phyloP scores from a whole-genome alignment of 2,329 filamentous ascomycete species.

The Cladosporium colombiae region DNA sequence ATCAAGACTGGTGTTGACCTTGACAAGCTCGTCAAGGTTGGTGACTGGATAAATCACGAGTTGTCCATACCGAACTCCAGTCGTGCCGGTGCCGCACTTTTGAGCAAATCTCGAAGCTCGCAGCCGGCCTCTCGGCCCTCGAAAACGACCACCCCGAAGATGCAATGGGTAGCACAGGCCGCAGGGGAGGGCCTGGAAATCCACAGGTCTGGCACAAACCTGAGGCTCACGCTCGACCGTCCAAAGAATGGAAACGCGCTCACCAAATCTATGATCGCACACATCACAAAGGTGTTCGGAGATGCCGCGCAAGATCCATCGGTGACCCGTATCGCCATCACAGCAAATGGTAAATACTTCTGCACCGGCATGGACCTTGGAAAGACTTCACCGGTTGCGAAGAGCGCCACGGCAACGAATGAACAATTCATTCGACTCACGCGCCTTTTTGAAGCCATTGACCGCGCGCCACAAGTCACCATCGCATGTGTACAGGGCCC shows the following conservation, averaged over 20 bases:
- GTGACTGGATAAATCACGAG: conserved; percentile 31
- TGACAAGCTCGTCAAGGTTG: conserved; percentile 25
- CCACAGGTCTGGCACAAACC: conserved; percentile 16
- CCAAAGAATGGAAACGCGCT: conserved; percentile 27
- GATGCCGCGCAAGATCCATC: conserved; percentile 21
- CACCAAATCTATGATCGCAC: conserved; percentile 25
- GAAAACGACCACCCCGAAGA: neutral
- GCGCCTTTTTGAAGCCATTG: conserved; percentile 25
- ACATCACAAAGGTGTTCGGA: conserved; percentile 23
- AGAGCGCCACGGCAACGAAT: conserved; percentile 17
- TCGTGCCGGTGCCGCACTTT: conserved; percentile 29
- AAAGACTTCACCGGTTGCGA: conserved; percentile 20
- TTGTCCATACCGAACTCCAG: conserved; percentile 28
- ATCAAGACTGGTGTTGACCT: conserved; percentile 32
- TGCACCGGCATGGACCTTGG: conserved; percentile 30
- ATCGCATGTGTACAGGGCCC: conserved; percentile 25
- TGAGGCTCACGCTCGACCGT: conserved; percentile 25
- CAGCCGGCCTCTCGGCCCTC: neutral
- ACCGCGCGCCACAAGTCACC: conserved; percentile 25
- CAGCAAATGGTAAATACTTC: conserved; percentile 27
- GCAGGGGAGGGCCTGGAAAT: conserved; percentile 7
- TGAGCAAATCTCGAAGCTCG: conserved; percentile 19
- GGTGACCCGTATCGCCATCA: conserved; percentile 25
- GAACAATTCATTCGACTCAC: conserved; percentile 25
- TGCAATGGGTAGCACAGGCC: neutral